A percentile compares a stretch with the other conserved stretches of the same genome.
phyloP scores from a whole-genome alignment of 2,329 filamentous ascomycete species.

The Botrytis hyacinthi region DNA sequence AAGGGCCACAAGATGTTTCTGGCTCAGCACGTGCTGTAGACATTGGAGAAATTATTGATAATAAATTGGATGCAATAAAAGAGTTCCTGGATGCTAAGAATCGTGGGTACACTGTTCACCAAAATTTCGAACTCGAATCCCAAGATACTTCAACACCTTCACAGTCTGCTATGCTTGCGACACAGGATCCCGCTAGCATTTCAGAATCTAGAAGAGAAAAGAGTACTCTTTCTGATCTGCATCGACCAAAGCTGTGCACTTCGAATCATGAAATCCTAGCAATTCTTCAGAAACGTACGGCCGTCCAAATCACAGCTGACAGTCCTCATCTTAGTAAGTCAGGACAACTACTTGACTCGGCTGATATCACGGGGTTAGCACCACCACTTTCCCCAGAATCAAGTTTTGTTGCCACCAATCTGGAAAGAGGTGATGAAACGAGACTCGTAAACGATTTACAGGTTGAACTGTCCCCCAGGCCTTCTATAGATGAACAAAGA shows the following conservation, averaged over 20 bases:
- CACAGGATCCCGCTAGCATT: conserved; percentile 7
- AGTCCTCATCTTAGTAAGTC: background rate
- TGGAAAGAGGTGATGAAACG: background rate
- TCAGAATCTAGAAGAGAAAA: background rate
- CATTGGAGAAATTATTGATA: background rate
- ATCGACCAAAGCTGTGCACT: background rate
- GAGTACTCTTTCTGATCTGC: background rate
- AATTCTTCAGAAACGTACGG: background rate
- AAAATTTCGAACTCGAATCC: background rate
- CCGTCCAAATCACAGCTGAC: conserved; percentile 23
- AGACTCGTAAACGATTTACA: background rate
- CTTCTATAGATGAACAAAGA: background rate
- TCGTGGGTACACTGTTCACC: background rate
- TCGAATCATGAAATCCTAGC: background rate
- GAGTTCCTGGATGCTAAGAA: background rate
- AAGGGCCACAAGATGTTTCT: background rate
- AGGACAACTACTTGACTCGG: background rate
- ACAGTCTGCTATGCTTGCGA: conserved; percentile 17
- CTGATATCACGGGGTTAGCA: background rate
- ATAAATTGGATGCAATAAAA: background rate
- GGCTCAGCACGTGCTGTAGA: background rate
- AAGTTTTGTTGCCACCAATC: background rate
- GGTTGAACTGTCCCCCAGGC: background rate
- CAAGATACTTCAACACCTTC: background rate
- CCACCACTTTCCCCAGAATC: background rate